phyloP scores from a whole-genome alignment of 345 rosid genomes.

The Linum usitatissimum region DNA sequence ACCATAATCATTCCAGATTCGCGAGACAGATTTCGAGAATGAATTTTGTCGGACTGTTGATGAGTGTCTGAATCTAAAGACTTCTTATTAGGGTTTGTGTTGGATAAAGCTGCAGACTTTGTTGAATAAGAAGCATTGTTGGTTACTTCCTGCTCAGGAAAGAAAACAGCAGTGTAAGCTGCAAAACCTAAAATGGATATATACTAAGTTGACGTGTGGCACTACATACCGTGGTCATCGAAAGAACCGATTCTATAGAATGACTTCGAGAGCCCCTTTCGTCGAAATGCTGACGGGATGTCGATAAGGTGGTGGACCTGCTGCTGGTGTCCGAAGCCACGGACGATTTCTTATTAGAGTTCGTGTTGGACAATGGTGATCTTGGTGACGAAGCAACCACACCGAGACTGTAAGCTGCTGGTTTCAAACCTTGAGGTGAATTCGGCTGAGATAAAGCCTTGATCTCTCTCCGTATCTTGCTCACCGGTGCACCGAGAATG shows the following conservation, averaged over 20 bases:
- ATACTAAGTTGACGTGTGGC: no score
- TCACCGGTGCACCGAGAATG: slow-evolving; percentile 35
- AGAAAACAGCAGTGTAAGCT: no score
- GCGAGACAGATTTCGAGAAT: no score
- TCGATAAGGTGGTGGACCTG: no score
- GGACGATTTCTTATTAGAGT: not conserved
- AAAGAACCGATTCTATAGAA: slow-evolving; percentile 15
- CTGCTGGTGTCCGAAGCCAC: no score
- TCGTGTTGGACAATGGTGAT: slow-evolving; percentile 14
- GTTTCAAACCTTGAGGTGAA: slow-evolving; percentile 26
- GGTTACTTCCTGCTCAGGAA: no score
- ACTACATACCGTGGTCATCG: no score
- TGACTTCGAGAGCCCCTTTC: slow-evolving; percentile 20
- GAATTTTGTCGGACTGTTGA: no score
- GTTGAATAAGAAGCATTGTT: no score
- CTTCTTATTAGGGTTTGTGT: not conserved
- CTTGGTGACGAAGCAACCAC: slow-evolving; percentile 19
- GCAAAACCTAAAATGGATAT: no score
- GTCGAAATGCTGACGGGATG: slow-evolving; percentile 22
- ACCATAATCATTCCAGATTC: not conserved
- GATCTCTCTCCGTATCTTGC: slow-evolving; percentile 59
- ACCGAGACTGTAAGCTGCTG: slow-evolving; percentile 13
- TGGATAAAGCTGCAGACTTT: no score
- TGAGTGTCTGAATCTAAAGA: no score
- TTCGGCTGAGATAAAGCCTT: slow-evolving; percentile 33